These are phyloP conservation scores for Kodamaea ohmeri DNA, from an alignment of 1,139 yeast genomes.

Conservation along the genomic window DNA sequence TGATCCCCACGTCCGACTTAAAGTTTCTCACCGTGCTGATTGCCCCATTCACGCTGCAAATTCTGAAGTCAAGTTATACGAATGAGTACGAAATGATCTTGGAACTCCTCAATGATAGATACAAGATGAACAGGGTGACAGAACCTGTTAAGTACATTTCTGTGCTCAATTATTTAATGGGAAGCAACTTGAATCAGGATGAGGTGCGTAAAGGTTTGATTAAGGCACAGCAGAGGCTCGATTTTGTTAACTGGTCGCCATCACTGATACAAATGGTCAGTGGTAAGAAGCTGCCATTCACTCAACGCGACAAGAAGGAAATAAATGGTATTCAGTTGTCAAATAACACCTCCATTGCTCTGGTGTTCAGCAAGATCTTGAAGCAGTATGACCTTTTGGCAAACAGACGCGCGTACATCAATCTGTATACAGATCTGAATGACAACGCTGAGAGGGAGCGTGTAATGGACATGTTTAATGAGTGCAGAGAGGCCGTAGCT, in stretches of 20 bases:
- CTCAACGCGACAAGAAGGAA: slow-evolving; percentile 16
- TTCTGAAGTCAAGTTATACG: slow-evolving; percentile 51
- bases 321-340: slow-evolving; percentile 67
- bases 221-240: slow-evolving; percentile 73
- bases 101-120: slow-evolving; percentile 75
- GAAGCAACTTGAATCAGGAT: slow-evolving; percentile 57
- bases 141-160: slow-evolving; percentile 57
- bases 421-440: slow-evolving; percentile 61
- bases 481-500: slow-evolving; percentile 71
- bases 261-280: slow-evolving; percentile 76
- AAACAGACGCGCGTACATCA: slow-evolving; percentile 79
- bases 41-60: slow-evolving; percentile 71
- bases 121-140: slow-evolving; percentile 64
- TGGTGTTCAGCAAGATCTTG: slow-evolving; percentile 63
- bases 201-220: slow-evolving; percentile 80
- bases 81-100: slow-evolving; percentile 84
- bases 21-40: slow-evolving; percentile 85
- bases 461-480: slow-evolving; percentile 74
- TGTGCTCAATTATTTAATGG: slow-evolving; percentile 73
- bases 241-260: slow-evolving; percentile 86
- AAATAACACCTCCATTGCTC: slow-evolving; percentile 70
- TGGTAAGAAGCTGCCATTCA: slow-evolving; percentile 69
- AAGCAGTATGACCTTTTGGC: slow-evolving; percentile 79
- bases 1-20: slow-evolving; percentile 85
- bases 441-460: slow-evolving; percentile 40